These are phyloP conservation scores for Aspergillaceae sp. DNA, from an alignment of 2,329 filamentous ascomycete species.

Conservation along the genomic window DNA sequence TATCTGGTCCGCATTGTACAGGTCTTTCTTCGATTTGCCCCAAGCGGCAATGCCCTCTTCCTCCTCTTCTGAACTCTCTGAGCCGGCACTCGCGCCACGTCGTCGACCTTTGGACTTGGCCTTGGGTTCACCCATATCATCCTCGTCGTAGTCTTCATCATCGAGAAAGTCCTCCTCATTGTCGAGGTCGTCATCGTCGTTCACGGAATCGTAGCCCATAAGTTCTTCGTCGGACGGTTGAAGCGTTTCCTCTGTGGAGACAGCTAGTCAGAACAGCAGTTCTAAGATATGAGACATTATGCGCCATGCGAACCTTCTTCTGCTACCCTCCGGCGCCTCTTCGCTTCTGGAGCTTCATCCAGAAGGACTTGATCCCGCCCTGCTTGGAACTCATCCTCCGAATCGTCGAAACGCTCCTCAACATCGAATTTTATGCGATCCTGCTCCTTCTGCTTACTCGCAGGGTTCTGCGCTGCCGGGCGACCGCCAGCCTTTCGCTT, in stretches of 20 bases:
- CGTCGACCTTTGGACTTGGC: conserved; percentile 15
- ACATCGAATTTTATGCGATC: conserved; percentile 29
- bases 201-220: conserved; percentile 43
- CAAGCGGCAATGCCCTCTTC: conserved; percentile 61
- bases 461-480: conserved; percentile 17
- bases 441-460: conserved; percentile 19
- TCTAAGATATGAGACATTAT: not conserved
- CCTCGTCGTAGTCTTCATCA: conserved; percentile 24
- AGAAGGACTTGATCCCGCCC: conserved; percentile 79
- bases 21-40: conserved; percentile 80
- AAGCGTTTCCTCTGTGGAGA: conserved; percentile 45
- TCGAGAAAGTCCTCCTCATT: conserved; percentile 39
- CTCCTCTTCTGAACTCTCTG: conserved; percentile 20
- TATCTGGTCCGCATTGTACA: conserved; percentile 79
- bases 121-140: conserved; percentile 17
- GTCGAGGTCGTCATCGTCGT: conserved; percentile 33
- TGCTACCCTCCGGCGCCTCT: conserved; percentile 61
- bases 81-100: conserved; percentile 12
- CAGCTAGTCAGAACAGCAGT: conserved; percentile 9
- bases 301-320: conserved; percentile 50
- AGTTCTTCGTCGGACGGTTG: conserved; percentile 57
- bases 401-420: conserved; percentile 76
- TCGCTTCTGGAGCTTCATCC: conserved; percentile 69
- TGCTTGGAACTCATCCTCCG: conserved; percentile 86
- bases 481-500: conserved; percentile 60